Evolutionary conservation across 2,329 filamentous ascomycete genomes (phyloP), one percentile per base, ranked within the genome.

Genomic region (Fusarium sp.): DNA sequence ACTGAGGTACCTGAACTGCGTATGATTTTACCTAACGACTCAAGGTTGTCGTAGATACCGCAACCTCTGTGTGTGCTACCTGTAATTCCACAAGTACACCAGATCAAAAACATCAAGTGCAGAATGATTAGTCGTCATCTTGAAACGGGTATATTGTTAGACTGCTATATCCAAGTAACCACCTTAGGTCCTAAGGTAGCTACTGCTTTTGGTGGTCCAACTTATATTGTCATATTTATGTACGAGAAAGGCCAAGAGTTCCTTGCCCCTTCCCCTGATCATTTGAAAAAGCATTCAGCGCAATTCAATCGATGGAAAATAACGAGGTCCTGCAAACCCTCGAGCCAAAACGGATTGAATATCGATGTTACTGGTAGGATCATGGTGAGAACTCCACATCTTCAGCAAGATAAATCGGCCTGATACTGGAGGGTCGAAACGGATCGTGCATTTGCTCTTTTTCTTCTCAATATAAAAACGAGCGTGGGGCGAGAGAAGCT

Each of bases 361-460:
- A 76, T 97, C 94, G 69, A 98, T 97, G 74, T 97, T 97, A 62
- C 83, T 83, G 7, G 78, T 74, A 6, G 87, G 85, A 49, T 90
- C 88, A 27, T 89, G 87, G 63, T 88, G 88, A 3, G 92, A 92
- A 74, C 90, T 94, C 92, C 93, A 98, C 78, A 98, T 88, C 83
- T 98, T 98, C 68, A 98, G 84, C 43, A 98, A 81, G 55, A 98
- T 91, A 78, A 92, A 97, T 59, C 93, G 88, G 7, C 92, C 93
- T 13, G 92, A 93, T 63, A 96, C 87, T 0, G 92, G 91, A 59
- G 93, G 92, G 73, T 94, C 89, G 73, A 98, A 98, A 62, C 89
- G 90, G 74, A 98, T 92, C 16, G 91, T 94, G 73, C 96, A 95
- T 79, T 91, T 93, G 81, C 89, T 93, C 82, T 93, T 94, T 73